phyloP scores from a whole-genome alignment of 805 yeast species.

The Wickerhamiella kurtzmanii region DNA sequence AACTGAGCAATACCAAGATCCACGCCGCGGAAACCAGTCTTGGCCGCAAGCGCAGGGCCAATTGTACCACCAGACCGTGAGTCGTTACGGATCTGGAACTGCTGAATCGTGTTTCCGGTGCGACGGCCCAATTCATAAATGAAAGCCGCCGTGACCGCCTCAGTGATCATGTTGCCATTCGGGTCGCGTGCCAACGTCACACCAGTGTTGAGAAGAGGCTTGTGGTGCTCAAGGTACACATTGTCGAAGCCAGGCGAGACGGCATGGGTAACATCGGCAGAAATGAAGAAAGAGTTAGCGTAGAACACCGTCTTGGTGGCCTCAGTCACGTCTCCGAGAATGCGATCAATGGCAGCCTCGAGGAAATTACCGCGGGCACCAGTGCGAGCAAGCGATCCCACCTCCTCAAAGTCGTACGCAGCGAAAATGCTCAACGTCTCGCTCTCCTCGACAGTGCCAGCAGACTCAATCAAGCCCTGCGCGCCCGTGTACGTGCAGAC shows the following conservation, averaged over 20 bases:
- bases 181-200: conserved; percentile 59
- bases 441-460: conserved; percentile 26
- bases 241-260: conserved; percentile 52
- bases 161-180: conserved; percentile 75
- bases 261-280: conserved; percentile 77
- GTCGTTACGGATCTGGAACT: conserved; percentile 75
- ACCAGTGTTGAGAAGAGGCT: conserved; percentile 70
- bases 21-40: conserved; percentile 38
- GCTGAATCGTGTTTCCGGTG: conserved; percentile 56
- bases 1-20: conserved; percentile 76
- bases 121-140: conserved; percentile 54
- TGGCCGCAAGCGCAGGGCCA: conserved; percentile 42
- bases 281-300: conserved; percentile 66
- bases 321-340: conserved; percentile 21
- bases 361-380: conserved; percentile 72
- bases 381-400: conserved; percentile 66
- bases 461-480: conserved; percentile 39
- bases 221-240: conserved; percentile 63
- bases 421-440: conserved; percentile 37
- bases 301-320: conserved; percentile 32
- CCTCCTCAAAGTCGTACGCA: conserved; percentile 70
- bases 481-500: conserved; percentile 67
- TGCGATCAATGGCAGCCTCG: conserved; percentile 48
- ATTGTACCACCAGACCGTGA: conserved; percentile 81
- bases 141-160: conserved; percentile 56